phyloP scores from a whole-genome alignment of 495 filamentous ascomycete genomes.

The Letharia columbiana region DNA sequence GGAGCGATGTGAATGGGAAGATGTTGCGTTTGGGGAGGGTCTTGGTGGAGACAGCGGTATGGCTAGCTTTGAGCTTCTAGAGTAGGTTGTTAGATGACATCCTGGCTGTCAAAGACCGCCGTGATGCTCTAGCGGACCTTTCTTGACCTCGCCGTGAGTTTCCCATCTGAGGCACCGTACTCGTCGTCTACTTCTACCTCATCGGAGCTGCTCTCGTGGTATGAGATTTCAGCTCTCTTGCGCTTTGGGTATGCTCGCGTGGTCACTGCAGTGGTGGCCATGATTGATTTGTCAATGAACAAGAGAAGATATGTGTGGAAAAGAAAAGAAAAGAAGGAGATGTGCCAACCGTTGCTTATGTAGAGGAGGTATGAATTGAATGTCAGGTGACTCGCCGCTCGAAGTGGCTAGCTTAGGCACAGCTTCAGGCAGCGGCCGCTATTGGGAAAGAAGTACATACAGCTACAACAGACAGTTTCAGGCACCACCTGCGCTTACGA shows the following conservation, averaged over 20 bases:
- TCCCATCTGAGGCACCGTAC: background rate
- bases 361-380: background rate
- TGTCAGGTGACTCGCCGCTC: background rate
- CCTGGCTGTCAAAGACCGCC: background rate
- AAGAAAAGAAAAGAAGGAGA: background rate
- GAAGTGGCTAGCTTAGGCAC: no score
- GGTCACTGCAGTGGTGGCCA: background rate
- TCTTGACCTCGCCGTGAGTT: background rate
- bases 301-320: background rate
- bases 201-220: slow-evolving; percentile 14
- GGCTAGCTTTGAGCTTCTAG: background rate
- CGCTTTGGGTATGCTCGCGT: slow-evolving; percentile 14
- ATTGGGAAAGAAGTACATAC: no score
- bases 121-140: background rate
- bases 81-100: background rate
- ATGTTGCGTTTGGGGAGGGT: slow-evolving; percentile 19
- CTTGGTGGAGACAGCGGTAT: background rate
- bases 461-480: no score
- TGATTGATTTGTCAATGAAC: background rate
- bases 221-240: slow-evolving; percentile 14
- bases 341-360: background rate
- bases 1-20: slow-evolving; percentile 17
- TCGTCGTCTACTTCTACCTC: slow-evolving; percentile 2
- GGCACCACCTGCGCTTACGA: no score
- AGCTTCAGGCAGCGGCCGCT: no score